These are phyloP conservation scores for Leishmania mexicana DNA, from an alignment of 208 protist genomes.

Conservation along the genomic window DNA sequence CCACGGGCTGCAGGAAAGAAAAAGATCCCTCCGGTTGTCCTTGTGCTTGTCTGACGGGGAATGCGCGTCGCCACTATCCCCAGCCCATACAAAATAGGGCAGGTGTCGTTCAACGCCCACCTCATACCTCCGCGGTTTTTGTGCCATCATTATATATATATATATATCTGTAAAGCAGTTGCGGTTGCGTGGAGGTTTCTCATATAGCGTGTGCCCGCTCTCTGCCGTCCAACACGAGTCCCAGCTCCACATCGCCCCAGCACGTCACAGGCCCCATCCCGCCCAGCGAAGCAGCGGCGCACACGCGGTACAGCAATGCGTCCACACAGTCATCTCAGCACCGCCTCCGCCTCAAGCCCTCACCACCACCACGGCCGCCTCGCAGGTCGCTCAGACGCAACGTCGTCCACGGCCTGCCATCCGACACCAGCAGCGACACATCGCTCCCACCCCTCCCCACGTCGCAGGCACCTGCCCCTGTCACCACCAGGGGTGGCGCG, in stretches of 20 bases:
- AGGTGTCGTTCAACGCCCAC: neutral
- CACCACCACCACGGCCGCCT: neutral
- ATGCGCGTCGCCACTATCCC: neutral
- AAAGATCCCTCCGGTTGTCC: neutral
- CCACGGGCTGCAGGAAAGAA: neutral
- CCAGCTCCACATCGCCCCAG: neutral
- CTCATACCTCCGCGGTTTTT: neutral
- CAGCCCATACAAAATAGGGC: neutral
- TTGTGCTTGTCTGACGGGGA: neutral
- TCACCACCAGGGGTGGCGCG: neutral
- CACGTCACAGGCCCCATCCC: neutral
- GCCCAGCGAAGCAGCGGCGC: neutral
- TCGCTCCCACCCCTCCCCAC: neutral
- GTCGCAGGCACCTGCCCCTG: neutral
- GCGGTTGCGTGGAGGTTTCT: neutral
- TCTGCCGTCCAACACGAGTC: neutral
- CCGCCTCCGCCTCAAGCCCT: neutral
- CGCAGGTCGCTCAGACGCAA: neutral
- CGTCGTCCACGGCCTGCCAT: neutral
- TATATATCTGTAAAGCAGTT: neutral
- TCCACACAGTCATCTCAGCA: neutral
- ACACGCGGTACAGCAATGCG: neutral
- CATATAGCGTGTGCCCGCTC: too few species aligned
- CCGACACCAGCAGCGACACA: neutral
- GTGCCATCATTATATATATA: neutral